Evolutionary conservation across 78 protist species (phyloP).

Genomic region (Chrysochromulina tobinii): DNA sequence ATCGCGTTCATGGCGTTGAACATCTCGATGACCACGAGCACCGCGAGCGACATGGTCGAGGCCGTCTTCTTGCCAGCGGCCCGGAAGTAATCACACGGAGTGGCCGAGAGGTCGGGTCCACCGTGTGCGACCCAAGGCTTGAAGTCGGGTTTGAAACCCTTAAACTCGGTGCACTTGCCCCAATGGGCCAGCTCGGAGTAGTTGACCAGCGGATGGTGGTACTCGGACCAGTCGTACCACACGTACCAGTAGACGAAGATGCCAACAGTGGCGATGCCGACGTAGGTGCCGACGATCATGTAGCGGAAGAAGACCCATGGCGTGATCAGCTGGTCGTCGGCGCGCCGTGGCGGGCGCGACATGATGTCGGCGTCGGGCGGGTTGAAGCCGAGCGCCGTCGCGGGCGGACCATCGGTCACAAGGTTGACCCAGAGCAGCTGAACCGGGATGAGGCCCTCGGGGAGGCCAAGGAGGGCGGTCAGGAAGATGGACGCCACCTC

Average conservation of each 20-base stretch:
- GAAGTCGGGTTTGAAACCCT: background rate
- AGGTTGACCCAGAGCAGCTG: constrained; percentile 85
- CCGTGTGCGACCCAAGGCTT: background rate
- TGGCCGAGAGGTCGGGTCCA: background rate
- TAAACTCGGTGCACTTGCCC: constrained; percentile 4
- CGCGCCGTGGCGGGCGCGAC: constrained; percentile 55
- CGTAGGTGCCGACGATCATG: constrained; percentile 64
- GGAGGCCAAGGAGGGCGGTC: constrained; percentile 64
- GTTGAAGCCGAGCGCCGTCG: constrained; percentile 79
- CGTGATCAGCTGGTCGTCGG: constrained; percentile 30
- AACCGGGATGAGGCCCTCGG: constrained; percentile 72
- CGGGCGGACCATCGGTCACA: constrained; percentile 84
- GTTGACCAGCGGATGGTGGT: background rate
- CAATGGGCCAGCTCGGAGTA: constrained; percentile 3
- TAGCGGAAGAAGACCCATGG: constrained; percentile 64
- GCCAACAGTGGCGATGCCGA: constrained; percentile 62
- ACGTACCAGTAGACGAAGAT: constrained; percentile 51
- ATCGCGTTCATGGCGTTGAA: constrained; percentile 71
- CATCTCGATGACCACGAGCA: constrained; percentile 78
- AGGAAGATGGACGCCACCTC: constrained; percentile 68
- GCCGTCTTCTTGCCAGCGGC: constrained; percentile 6
- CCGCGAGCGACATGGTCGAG: constrained; percentile 64
- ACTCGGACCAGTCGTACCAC: background rate
- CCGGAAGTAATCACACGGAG: constrained; percentile 15
- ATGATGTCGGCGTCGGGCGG: constrained; percentile 61